These are phyloP conservation scores for Dendrobium chrysotoxum DNA, from an alignment of 106 monocot genomes.

Conservation along the genomic window DNA sequence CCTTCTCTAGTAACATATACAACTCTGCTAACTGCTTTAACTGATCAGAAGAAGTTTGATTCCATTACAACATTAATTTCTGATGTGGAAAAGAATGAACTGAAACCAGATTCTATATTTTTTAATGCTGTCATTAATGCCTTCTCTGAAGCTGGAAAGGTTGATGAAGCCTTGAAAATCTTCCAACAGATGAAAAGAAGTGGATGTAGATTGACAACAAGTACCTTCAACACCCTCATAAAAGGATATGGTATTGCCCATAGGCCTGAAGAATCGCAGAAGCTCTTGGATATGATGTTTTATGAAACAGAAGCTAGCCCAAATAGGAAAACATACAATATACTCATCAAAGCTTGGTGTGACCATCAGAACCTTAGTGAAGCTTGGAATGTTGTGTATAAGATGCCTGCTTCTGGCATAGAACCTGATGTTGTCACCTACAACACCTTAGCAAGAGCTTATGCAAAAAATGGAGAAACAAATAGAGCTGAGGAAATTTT, in stretches of 20 bases:
- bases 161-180: conserved; percentile 66
- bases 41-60: conserved; percentile 56
- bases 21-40: conserved; percentile 62
- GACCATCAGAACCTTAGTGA: conserved; percentile 54
- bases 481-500: conserved; percentile 65
- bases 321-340: conserved; percentile 69
- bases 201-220: conserved; percentile 63
- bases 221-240: conserved; percentile 88
- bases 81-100: conserved; percentile 45
- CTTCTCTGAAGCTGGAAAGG: conserved; percentile 69
- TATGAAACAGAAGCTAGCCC: conserved; percentile 38
- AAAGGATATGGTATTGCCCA: conserved; percentile 77
- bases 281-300: conserved; percentile 64
- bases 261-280: conserved; percentile 63
- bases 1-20: conserved; percentile 83
- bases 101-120: conserved; percentile 74
- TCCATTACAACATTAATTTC: conserved; percentile 50
- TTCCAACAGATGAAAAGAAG: conserved; percentile 70
- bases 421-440: conserved; percentile 81
- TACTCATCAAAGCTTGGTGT: conserved; percentile 86
- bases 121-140: conserved; percentile 90
- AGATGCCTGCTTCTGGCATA: conserved; percentile 53
- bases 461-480: conserved; percentile 71
- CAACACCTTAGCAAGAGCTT: conserved; percentile 82
- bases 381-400: conserved; percentile 68